Evolutionary conservation across 495 filamentous ascomycete genomes (phyloP).

Genomic region (Hypoxylon intermedium): DNA sequence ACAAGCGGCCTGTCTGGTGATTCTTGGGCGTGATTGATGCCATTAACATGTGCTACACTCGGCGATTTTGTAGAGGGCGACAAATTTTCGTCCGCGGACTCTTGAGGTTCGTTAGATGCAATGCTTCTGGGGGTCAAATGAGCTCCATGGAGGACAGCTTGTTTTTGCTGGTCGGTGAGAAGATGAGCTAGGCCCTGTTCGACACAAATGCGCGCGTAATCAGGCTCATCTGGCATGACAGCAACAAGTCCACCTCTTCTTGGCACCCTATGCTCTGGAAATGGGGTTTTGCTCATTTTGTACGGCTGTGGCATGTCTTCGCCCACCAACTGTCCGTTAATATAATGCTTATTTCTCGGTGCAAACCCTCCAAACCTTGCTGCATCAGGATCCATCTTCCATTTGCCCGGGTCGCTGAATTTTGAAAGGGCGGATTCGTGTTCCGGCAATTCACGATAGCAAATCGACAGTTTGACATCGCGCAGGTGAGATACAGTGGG

Average conservation of each 20-base stretch:
- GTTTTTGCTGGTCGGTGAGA: slow-evolving; percentile 45
- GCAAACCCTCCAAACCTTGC: slow-evolving; percentile 48
- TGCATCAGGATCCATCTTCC: slow-evolving; percentile 60
- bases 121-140: slow-evolving; percentile 43
- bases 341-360: slow-evolving; percentile 55
- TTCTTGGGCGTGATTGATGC: slow-evolving; percentile 32
- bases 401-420: slow-evolving; percentile 53
- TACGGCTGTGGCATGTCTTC: slow-evolving; percentile 49
- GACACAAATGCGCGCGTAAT: slow-evolving; percentile 53
- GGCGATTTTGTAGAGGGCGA: slow-evolving; percentile 37
- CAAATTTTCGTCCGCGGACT: slow-evolving; percentile 32
- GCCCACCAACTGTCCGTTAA: slow-evolving; percentile 53
- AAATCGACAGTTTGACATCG: slow-evolving; percentile 62
- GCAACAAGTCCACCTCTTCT: slow-evolving; percentile 52
- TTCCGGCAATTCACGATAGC: slow-evolving; percentile 60
- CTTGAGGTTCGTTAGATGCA: slow-evolving; percentile 40
- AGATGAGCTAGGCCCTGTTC: slow-evolving; percentile 55
- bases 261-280: slow-evolving; percentile 54
- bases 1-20: slow-evolving; percentile 28
- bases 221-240: slow-evolving; percentile 54
- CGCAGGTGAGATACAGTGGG: slow-evolving; percentile 74
- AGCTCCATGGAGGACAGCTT: slow-evolving; percentile 35
- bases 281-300: slow-evolving; percentile 51
- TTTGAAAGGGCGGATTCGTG: slow-evolving; percentile 46
- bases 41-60: slow-evolving; percentile 31